Percentiles rank a stretch among this genome's conserved stretches.
Conservation (phyloP, 75 land plant genomes). For the Cunninghamia lanceolata region DNA sequence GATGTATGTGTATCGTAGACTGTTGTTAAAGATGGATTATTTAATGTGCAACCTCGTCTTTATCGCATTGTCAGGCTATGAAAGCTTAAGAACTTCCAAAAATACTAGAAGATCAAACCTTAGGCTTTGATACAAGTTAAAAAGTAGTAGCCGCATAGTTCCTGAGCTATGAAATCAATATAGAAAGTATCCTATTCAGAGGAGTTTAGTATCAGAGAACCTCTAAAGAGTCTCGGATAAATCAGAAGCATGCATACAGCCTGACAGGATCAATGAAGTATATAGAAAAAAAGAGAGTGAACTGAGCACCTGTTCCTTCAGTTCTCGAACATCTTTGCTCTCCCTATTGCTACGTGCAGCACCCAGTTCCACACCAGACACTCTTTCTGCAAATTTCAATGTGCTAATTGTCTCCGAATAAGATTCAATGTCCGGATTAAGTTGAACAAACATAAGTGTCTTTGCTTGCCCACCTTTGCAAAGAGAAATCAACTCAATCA, state of each 20-base stretch:
- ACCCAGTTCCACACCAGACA: conserved; percentile 93
- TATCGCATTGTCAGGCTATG: background rate
- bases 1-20: background rate
- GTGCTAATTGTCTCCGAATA: conserved; percentile 93
- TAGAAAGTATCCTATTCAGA: background rate
- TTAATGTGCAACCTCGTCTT: background rate
- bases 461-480: conserved; percentile 96
- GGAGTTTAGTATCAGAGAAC: background rate
- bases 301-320: conserved; percentile 77
- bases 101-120: background rate
- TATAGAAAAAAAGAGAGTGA: background rate
- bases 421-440: conserved; percentile 92
- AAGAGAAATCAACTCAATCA: conserved; percentile 5
- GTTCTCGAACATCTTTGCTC: conserved; percentile 77
- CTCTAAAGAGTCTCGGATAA: background rate
- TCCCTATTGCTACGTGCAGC: conserved; percentile 93
- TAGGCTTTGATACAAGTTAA: background rate
- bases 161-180: background rate
- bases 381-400: conserved; percentile 95
- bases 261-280: background rate
- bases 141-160: background rate
- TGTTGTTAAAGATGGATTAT: background rate
- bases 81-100: background rate
- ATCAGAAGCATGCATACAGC: background rate
- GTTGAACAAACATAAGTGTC: conserved; percentile 98